Evolutionary conservation across 2,329 filamentous ascomycete genomes (phyloP).

Genomic region (Claviceps monticola): DNA sequence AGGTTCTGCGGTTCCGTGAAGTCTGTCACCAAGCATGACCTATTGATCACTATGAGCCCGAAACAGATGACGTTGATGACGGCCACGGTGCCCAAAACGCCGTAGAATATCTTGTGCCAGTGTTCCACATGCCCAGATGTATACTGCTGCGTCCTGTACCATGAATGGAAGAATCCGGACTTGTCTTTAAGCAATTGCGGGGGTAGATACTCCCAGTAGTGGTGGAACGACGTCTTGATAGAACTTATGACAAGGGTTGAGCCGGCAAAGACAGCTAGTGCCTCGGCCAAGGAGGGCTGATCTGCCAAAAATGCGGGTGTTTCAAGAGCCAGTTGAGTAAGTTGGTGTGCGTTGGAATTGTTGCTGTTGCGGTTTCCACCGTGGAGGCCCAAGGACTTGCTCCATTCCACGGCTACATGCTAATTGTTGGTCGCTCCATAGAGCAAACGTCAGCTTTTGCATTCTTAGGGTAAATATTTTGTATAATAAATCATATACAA

Average conservation of each 20-base stretch:
- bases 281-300: conserved; percentile 59
- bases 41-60: conserved; percentile 34
- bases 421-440: conserved; percentile 7
- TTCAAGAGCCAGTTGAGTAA: conserved; percentile 36
- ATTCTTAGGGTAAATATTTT: neutral
- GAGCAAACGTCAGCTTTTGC: neutral
- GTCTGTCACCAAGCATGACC: conserved; percentile 54
- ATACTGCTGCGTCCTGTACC: conserved; percentile 52
- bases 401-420: conserved; percentile 40
- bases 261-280: conserved; percentile 53
- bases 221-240: conserved; percentile 44
- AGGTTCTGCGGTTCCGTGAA: conserved; percentile 67
- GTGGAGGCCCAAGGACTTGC: conserved; percentile 38
- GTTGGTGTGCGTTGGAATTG: conserved; percentile 43
- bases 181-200: conserved; percentile 24
- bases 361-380: conserved; percentile 40
- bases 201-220: conserved; percentile 31
- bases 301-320: conserved; percentile 28
- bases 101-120: conserved; percentile 55
- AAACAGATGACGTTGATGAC: conserved; percentile 53
- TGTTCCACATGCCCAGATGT: conserved; percentile 45
- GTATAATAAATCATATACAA: neutral
- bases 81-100: conserved; percentile 52
- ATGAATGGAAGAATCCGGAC: conserved; percentile 48
- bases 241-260: conserved; percentile 51